Conservation (phyloP, 371 early-diverging fungal species). For the Syncephalastrum racemosum region DNA sequence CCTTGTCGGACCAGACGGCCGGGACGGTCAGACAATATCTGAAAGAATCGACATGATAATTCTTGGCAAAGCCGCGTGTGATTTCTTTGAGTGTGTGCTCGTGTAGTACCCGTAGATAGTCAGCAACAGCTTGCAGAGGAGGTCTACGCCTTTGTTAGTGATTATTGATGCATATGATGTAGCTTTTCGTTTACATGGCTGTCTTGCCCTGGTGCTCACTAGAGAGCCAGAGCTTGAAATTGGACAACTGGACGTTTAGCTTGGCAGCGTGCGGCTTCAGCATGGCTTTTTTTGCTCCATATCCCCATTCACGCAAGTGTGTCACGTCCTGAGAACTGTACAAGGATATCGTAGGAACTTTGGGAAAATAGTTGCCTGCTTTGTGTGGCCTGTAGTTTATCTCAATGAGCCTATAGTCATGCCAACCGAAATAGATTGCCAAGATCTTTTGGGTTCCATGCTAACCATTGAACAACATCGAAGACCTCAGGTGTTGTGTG, state of each 20-base stretch:
- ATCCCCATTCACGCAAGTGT: constrained; percentile 50
- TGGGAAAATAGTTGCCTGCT: constrained; percentile 52
- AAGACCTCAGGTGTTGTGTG: constrained; percentile 51
- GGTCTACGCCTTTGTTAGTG: constrained; percentile 15
- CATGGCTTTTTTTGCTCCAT: constrained; percentile 50
- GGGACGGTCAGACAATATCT: constrained; percentile 52
- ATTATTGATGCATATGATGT: not conserved
- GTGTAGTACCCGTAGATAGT: constrained; percentile 40
- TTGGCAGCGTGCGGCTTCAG: constrained; percentile 50
- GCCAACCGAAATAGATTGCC: not conserved
- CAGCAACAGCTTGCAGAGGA: constrained; percentile 33
- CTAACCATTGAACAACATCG: constrained; percentile 57
- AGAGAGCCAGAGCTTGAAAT: constrained; percentile 51
- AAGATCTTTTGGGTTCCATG: not conserved
- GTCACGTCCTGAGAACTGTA: constrained; percentile 31
- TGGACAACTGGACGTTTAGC: constrained; percentile 48
- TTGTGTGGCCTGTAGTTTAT: constrained; percentile 46
- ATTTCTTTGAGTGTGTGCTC: constrained; percentile 41
- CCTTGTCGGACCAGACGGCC: constrained; percentile 52
- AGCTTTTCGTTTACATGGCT: no score
- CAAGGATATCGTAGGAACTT: constrained; percentile 46
- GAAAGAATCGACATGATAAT: constrained; percentile 38
- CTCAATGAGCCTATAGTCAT: not conserved
- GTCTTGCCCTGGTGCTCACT: not conserved
- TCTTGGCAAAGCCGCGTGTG: constrained; percentile 43